Evolutionary conservation across 2,329 filamentous ascomycete species (phyloP), one percentile per base, ranked within the genome.

Genomic region (Claviceps fusiformis): DNA sequence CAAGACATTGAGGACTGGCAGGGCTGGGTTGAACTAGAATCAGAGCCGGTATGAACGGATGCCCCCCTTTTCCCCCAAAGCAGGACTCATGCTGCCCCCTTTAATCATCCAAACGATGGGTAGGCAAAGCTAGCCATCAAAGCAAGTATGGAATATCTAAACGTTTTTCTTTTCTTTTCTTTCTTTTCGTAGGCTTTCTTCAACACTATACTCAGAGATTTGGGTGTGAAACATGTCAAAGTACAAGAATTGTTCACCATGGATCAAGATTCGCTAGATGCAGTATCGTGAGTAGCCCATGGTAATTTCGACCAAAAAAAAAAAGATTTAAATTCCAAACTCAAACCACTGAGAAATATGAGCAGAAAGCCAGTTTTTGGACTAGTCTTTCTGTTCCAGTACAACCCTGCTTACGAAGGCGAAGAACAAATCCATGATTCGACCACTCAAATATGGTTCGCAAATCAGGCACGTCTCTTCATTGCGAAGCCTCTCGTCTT

Each of bases 351-450:
- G 37, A 24, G 50, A 35, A 5, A 6, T 4, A n/a, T 48, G 5
- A 50, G 24, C 62, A 87, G 85, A 5, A 80, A 85, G 62, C 87
- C 87, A 1, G 78, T 93, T 2, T 83, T 89, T 62, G 92, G 92
- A 3, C 72, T 97, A n/a, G 86, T 98, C 52, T 93, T 97, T 59
- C 78, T 95, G 1, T 95, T 89, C 63, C 81, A 85, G 56, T 95
- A 79, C 59, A 64, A 82, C 61, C 76, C 79, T 35, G 78, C 75
- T 53, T 41, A 57, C 13, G 69, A 80, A 37, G 75, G 77, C n/a
- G 76, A 81, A 67, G 61, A 79, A 72, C 63, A 80, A 73, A 63
- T 75, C 55, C 74, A 78, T 58, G 73, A 71, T 48, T 72, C 80
- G 3, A 54, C 59, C 3, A 58, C 54, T n/a, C 52, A 54, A 3